Base-by-base conservation (phyloP, 768 basidiomycete genomes). In the Saitozyma sp. region DNA sequence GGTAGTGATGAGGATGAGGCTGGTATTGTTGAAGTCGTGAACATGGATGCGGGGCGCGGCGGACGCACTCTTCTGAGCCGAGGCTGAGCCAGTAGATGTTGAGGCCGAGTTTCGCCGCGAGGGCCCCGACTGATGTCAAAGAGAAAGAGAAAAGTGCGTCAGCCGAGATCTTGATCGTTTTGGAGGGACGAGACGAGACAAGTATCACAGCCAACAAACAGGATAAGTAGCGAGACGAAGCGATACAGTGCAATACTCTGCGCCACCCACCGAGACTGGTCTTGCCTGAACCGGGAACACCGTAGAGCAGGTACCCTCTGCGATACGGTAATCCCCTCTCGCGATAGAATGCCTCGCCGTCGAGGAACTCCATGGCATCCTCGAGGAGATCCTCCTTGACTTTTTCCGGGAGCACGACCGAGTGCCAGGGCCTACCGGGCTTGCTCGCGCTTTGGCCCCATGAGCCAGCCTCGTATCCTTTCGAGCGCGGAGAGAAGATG, bases 201-300 rank as follows among this genome's bases (percentile, higher is more conserved):
- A 53, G 19, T 52, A 29, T 52, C 37, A 52, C 11, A 6, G 9
- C 2, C n/a, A 46, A 2, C 6, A 13, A 6, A 46, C 13, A 6
- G 13, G 13, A 11, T 13, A 46, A 46, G 2, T 2, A 6, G 13
- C 17, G 52, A 11, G 14, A 51, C 53, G 41, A 45, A 7, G 14
- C 5, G 29, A 29, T 29, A 5, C 29, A n/a, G n/a, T n/a, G n/a
- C 45, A 46, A 17, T 16, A 9, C 43, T 45, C 43, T 16, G 19
- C 16, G 11, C 45, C 45, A 64, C 68, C 42, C 43, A 70, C 69
- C 61, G 9, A 70, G 49, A 38, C 59, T 67, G 8, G 62, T 37
- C 49, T 70, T 70, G n/a, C 68, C 68, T 19, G 63, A 62, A 9
- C 68, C 68, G 1, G 65, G 68, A 29, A 50, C n/a, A 0, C 68